phyloP scores from a whole-genome alignment of 345 rosid genomes.

The Eucalyptus decipiens region DNA sequence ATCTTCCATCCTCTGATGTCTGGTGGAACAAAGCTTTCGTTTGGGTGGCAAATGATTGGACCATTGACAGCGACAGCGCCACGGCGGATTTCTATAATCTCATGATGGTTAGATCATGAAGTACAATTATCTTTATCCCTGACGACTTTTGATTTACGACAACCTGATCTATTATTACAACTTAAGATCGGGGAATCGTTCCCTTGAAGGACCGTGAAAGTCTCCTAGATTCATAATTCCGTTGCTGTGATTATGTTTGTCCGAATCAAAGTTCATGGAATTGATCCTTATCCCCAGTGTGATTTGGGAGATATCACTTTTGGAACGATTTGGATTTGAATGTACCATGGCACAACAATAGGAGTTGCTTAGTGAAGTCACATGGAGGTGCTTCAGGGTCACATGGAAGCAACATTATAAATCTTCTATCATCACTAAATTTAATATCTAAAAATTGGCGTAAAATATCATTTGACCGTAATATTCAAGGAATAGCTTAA shows the following conservation, averaged over 20 bases:
- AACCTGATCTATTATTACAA: not conserved
- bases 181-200: not conserved
- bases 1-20: not conserved
- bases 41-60: not conserved
- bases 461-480: not conserved
- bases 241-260: not conserved
- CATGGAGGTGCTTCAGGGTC: not conserved
- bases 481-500: not conserved
- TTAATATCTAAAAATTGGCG: not conserved
- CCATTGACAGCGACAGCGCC: not conserved
- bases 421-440: not conserved
- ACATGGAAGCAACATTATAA: not conserved
- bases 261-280: not conserved
- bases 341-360: not conserved
- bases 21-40: not conserved
- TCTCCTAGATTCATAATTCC: not conserved
- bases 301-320: not conserved
- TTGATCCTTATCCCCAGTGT: not conserved
- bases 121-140: not conserved
- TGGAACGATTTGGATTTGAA: not conserved
- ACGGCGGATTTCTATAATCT: not conserved
- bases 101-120: not conserved
- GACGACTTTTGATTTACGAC: not conserved
- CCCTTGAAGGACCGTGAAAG: not conserved
- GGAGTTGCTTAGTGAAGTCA: not conserved